Conservation (phyloP, 2,329 filamentous ascomycete genomes). For the Penicillium psychrosexuale region DNA sequence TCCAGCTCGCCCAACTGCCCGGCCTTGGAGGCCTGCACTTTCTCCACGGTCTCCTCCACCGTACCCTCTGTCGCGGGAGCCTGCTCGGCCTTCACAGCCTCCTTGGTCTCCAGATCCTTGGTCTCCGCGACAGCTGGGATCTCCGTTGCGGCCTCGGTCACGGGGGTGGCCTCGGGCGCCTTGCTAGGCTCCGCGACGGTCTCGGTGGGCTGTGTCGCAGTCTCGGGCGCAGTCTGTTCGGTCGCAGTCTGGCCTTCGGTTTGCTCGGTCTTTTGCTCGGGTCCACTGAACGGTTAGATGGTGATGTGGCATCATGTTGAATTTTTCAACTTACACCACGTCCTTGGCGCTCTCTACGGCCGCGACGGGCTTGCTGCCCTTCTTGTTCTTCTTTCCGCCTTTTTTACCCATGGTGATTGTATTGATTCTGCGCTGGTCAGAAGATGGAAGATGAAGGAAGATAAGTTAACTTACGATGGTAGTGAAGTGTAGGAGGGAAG, state of each 20-base stretch:
- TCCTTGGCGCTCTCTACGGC: slow-evolving; percentile 22
- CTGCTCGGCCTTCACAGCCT: slow-evolving; percentile 11
- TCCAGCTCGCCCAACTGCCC: slow-evolving; percentile 19
- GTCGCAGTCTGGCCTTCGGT: slow-evolving; percentile 19
- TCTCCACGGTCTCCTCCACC: slow-evolving; percentile 21
- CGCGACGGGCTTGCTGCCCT: slow-evolving; percentile 26
- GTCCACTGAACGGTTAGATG: slow-evolving; percentile 16
- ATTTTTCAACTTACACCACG: slow-evolving; percentile 30
- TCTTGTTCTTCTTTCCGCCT: slow-evolving; percentile 36
- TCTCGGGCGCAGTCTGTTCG: slow-evolving; percentile 13
- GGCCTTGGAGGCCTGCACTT: slow-evolving; percentile 23
- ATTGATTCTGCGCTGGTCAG: slow-evolving; percentile 11
- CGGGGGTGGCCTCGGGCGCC: slow-evolving; percentile 11
- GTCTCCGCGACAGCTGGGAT: slow-evolving; percentile 13
- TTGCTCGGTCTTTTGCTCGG: slow-evolving; percentile 20
- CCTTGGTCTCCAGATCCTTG: slow-evolving; percentile 8
- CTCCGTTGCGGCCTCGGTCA: background rate
- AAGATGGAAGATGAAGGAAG: background rate
- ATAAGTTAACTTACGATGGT: slow-evolving; percentile 7
- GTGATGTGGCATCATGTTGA: background rate
- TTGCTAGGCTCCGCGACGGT: slow-evolving; percentile 9
- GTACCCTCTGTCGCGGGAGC: slow-evolving; percentile 2
- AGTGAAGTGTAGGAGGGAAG: slow-evolving; percentile 15
- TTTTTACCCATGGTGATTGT: slow-evolving; percentile 32
- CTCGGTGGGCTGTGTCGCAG: slow-evolving; percentile 4